Evolutionary conservation across 2,329 filamentous ascomycete genomes (phyloP).

Genomic region (Alternaria brassicae): DNA sequence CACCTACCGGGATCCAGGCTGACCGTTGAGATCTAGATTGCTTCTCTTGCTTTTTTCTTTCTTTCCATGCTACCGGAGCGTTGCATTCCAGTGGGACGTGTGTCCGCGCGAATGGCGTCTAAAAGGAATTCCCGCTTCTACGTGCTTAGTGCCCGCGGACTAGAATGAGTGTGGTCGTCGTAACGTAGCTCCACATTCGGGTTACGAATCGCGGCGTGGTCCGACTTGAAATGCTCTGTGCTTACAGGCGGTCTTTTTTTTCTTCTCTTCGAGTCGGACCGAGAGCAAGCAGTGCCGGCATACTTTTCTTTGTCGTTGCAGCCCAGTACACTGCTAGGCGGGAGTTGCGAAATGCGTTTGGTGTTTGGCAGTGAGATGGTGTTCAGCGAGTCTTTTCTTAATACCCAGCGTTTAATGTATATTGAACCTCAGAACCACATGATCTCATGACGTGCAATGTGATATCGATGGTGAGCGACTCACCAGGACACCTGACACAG

Average conservation of each 20-base stretch:
- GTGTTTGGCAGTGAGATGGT: neutral
- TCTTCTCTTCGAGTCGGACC: neutral
- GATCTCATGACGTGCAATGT: neutral
- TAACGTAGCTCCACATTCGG: neutral
- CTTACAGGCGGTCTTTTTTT: neutral
- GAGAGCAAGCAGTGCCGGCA: neutral
- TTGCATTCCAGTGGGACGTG: neutral
- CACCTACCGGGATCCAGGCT: neutral
- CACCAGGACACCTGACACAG: neutral
- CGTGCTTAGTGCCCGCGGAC: neutral
- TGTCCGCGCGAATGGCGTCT: slow-evolving; percentile 1
- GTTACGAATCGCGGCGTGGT: neutral
- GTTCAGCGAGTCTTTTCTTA: neutral
- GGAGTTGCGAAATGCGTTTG: neutral
- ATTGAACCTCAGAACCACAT: neutral
- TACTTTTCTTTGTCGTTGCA: neutral
- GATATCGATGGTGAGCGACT: neutral
- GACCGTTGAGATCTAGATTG: neutral
- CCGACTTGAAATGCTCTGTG: neutral
- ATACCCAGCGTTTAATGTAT: neutral
- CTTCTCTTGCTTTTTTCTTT: neutral
- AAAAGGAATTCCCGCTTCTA: neutral
- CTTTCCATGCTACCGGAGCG: neutral
- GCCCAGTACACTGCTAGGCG: neutral
- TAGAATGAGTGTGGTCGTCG: neutral